A percentile compares a stretch with the other conserved stretches of the same genome.
phyloP scores from a whole-genome alignment of 2,329 filamentous ascomycete species.

The Xylariaceae sp. region DNA sequence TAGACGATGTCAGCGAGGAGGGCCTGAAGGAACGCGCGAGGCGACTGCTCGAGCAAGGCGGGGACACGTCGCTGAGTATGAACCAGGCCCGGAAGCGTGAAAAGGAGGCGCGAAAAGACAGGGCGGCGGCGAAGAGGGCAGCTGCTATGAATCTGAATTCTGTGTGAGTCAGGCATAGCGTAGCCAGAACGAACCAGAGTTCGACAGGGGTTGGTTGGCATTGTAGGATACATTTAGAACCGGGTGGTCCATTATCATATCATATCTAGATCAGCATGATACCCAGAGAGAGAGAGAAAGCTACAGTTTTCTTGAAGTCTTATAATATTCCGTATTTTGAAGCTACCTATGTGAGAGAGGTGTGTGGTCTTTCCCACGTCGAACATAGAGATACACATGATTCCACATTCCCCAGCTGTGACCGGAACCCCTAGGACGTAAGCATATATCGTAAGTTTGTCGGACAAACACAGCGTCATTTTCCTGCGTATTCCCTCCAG shows the following conservation, averaged over 20 bases:
- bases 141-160: not conserved
- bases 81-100: conserved; percentile 64
- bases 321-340: conserved; percentile 4
- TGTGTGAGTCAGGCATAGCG: not conserved
- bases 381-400: conserved; percentile 1
- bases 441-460: not conserved
- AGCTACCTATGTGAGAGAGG: conserved; percentile 4
- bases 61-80: conserved; percentile 51
- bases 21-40: conserved; percentile 17
- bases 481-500: not conserved
- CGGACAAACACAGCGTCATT: not conserved
- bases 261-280: not conserved
- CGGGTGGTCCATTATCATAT: too few relatives aligned
- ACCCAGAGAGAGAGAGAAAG: not conserved
- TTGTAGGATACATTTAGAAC: not conserved
- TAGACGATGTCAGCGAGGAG: conserved; percentile 60
- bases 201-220: not conserved
- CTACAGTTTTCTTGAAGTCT: not conserved
- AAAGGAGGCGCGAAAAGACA: conserved; percentile 49
- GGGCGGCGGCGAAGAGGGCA: conserved; percentile 12
- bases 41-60: conserved; percentile 37
- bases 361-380: conserved; percentile 3
- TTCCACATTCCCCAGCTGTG: not conserved
- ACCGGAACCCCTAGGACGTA: not conserved
- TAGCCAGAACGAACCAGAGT: too few relatives aligned